Conservation (phyloP, 2,329 filamentous ascomycete species). For the Pseudohalonectria lignicola region DNA sequence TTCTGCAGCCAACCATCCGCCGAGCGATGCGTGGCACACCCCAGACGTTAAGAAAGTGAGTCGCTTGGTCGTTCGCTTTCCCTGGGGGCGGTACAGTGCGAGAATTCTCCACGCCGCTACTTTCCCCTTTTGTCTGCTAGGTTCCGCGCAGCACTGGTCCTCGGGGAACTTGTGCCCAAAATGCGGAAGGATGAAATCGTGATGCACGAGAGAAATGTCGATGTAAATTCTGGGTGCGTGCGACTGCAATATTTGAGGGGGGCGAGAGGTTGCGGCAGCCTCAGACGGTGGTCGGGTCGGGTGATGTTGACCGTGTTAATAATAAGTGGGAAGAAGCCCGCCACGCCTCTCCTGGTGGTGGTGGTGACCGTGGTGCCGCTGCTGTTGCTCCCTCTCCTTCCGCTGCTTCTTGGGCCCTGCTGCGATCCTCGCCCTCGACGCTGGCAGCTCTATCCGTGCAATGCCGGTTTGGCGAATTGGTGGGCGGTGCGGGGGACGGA, state of each 20-base stretch:
- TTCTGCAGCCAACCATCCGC: not conserved
- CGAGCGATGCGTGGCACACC: not conserved
- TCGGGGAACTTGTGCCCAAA: too few species aligned
- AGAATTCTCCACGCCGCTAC: not conserved
- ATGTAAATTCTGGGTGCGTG: not conserved
- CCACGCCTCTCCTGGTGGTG: not conserved
- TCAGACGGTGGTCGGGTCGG: not conserved
- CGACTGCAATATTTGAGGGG: not conserved
- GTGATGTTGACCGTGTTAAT: not conserved
- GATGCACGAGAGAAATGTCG: too few species aligned
- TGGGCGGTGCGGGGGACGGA: not conserved
- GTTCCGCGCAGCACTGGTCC: too few species aligned
- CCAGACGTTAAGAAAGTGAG: not conserved
- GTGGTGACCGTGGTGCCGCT: not conserved
- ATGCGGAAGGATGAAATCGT: too few species aligned
- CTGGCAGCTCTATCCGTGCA: not conserved
- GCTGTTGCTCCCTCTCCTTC: not conserved
- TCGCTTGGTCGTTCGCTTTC: not conserved
- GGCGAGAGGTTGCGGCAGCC: not conserved
- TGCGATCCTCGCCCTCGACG: not conserved
- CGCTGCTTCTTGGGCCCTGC: not conserved
- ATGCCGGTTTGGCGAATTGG: slow-evolving; percentile 1
- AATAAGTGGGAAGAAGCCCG: not conserved
- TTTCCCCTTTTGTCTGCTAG: too few species aligned
- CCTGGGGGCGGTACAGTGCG: not conserved